Conservation (phyloP, 345 rosid genomes). For the Acer yangbiense region DNA sequence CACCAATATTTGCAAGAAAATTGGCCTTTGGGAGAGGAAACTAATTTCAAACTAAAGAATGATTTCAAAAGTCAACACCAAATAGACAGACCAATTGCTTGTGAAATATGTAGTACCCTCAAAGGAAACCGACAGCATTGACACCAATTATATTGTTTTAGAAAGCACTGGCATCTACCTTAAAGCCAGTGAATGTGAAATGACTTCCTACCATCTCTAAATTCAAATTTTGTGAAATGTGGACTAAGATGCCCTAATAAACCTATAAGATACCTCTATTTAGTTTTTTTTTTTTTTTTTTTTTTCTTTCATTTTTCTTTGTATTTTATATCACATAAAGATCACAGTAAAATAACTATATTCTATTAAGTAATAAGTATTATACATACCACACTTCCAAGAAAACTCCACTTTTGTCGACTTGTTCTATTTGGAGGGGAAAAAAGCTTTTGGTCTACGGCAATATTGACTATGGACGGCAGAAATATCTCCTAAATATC, state of each 20-base stretch:
- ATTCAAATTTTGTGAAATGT: neutral
- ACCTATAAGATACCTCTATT: neutral
- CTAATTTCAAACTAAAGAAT: neutral
- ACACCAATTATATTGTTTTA: neutral
- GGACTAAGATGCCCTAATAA: neutral
- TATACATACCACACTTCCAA: conserved; percentile 1
- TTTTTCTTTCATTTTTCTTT: neutral
- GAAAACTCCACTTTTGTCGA: neutral
- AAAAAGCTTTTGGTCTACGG: neutral
- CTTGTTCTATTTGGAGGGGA: neutral
- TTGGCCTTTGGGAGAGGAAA: neutral
- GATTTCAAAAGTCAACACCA: neutral
- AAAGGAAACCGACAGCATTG: neutral
- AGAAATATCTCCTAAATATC: conserved; percentile 23
- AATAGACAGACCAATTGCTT: neutral
- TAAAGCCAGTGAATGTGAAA: neutral
- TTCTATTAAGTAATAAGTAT: too few species aligned
- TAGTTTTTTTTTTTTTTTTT: neutral
- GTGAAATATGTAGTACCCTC: neutral
- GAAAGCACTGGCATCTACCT: neutral
- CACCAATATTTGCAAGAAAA: neutral
- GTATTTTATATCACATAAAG: neutral
- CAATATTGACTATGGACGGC: neutral
- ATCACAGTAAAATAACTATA: neutral
- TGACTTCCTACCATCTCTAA: neutral